Conservation (phyloP, 306 rosid species). For the Casuarina glauca region DNA sequence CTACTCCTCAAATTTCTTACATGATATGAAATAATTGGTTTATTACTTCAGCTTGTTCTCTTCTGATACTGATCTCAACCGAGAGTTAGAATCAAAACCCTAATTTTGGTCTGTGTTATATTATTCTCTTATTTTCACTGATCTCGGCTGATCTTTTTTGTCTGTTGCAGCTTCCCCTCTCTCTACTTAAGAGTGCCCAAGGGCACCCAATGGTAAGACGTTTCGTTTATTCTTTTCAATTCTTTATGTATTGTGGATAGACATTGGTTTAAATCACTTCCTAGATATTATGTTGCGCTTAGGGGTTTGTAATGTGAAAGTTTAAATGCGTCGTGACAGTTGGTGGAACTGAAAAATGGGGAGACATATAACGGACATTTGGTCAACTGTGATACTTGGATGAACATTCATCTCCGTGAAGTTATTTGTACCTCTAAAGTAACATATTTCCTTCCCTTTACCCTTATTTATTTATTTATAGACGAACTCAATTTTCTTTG, state of each 20-base stretch:
- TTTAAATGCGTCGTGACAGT: slow-evolving; percentile 46
- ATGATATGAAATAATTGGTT: not conserved
- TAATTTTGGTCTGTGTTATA: not conserved
- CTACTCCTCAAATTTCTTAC: not conserved
- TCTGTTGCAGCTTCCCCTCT: slow-evolving; percentile 79
- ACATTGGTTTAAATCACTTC: not conserved
- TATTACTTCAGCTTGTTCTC: not conserved
- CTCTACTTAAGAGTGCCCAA: slow-evolving; percentile 90
- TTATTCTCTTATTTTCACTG: slow-evolving; percentile 3
- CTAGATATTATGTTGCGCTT: not conserved
- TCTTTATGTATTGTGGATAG: not conserved
- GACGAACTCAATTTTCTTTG: not conserved
- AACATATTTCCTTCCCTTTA: slow-evolving; percentile 6
- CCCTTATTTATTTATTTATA: not conserved
- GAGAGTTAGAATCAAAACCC: not conserved
- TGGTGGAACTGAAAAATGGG: slow-evolving; percentile 96
- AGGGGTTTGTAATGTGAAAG: slow-evolving; percentile 25
- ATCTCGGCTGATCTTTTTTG: not conserved
- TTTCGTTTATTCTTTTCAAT: not conserved
- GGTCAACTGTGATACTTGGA: slow-evolving; percentile 99
- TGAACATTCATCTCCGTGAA: slow-evolving; percentile 99
- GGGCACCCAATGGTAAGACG: slow-evolving; percentile 86
- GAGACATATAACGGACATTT: slow-evolving; percentile 98
- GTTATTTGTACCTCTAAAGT: slow-evolving; percentile 97
- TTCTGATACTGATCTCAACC: not conserved